Evolutionary conservation across 768 basidiomycete species (phyloP).

Genomic region (Tylopilus intermedius): DNA sequence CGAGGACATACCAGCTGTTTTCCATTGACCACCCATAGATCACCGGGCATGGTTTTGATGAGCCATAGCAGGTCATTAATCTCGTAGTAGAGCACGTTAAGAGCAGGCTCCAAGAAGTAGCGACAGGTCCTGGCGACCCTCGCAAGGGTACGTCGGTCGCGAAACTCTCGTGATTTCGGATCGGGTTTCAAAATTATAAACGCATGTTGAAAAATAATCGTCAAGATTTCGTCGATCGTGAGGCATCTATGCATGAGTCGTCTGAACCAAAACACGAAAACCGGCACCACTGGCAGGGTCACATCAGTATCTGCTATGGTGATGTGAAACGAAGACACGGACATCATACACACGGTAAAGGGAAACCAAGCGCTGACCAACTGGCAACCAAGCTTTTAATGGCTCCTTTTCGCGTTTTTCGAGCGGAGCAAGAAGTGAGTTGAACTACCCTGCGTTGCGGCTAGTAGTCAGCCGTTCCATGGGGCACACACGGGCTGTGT

Average conservation of each 20-base stretch:
- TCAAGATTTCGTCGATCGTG: constrained; percentile 31
- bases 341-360: constrained; percentile 24
- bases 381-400: constrained; percentile 3
- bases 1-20: constrained; percentile 25
- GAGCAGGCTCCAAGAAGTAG: constrained; percentile 31
- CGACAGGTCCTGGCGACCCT: constrained; percentile 29
- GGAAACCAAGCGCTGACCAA: constrained; percentile 11
- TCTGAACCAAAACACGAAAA: constrained; percentile 8
- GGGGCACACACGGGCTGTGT: too few species aligned
- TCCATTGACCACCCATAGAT: constrained; percentile 30
- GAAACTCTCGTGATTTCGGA: constrained; percentile 26
- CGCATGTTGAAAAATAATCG: constrained; percentile 29
- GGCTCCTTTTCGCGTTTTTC: constrained; percentile 6
- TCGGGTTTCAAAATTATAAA: constrained; percentile 26
- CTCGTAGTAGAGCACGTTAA: constrained; percentile 30
- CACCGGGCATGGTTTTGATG: constrained; percentile 29
- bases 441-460: too few species aligned
- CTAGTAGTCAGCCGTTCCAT: too few species aligned
- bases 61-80: constrained; percentile 29
- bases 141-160: constrained; percentile 29
- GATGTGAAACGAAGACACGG: constrained; percentile 6
- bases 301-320: constrained; percentile 1
- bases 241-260: constrained; percentile 31
- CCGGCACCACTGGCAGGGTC: constrained; percentile 11
- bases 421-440: constrained; percentile 14